phyloP scores from a whole-genome alignment of 441 rosid species.

The Adansonia gregorii region DNA sequence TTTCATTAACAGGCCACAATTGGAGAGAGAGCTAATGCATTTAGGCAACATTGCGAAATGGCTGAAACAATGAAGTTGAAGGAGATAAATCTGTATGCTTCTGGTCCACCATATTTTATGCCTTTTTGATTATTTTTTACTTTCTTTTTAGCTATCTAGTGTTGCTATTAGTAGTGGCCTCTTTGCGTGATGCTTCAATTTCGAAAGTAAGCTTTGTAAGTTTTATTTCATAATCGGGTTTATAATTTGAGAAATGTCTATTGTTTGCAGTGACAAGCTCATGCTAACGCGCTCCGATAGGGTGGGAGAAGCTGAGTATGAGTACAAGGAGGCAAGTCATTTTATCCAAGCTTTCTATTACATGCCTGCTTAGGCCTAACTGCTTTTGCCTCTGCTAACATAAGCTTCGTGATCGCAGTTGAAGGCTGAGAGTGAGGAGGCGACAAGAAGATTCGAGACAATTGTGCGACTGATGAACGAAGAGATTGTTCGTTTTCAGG shows the following conservation, averaged over 20 bases:
- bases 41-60: slow-evolving; percentile 92
- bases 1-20: slow-evolving; percentile 77
- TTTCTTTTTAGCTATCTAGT: neutral
- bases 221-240: neutral
- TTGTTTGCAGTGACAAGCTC: slow-evolving; percentile 77
- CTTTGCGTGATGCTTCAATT: slow-evolving; percentile 4
- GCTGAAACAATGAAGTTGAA: slow-evolving; percentile 93
- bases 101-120: slow-evolving; percentile 14
- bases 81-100: slow-evolving; percentile 95
- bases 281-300: slow-evolving; percentile 86
- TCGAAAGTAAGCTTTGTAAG: neutral
- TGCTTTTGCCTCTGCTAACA: slow-evolving; percentile 13
- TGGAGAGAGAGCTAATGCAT: slow-evolving; percentile 89
- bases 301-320: slow-evolving; percentile 89
- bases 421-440: slow-evolving; percentile 83
- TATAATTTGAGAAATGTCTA: neutral
- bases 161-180: slow-evolving; percentile 3
- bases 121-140: neutral
- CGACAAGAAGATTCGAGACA: slow-evolving; percentile 67
- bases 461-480: slow-evolving; percentile 82
- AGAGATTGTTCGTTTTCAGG: slow-evolving; percentile 92
- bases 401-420: slow-evolving; percentile 54
- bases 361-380: too few species aligned
- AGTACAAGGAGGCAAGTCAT: slow-evolving; percentile 75
- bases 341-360: neutral